phyloP scores from a whole-genome alignment of 345 rosid genomes.

The Arabidopsis suecica region DNA sequence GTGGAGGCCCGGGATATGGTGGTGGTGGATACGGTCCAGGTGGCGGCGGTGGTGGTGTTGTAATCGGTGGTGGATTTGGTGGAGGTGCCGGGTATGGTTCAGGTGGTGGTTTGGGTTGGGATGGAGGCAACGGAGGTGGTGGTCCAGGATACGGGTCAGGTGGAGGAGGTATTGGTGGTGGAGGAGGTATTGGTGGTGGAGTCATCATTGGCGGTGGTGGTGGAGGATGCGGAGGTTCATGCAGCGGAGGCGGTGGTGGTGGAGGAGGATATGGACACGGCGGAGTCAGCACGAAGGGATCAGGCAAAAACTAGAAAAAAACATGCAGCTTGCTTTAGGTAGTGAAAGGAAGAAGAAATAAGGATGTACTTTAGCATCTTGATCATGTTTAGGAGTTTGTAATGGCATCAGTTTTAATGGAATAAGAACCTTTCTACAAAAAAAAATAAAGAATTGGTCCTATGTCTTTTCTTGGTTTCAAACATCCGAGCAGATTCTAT shows the following conservation, averaged over 20 bases:
- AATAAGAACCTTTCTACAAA: constrained; percentile 22
- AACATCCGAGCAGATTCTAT: constrained; percentile 43
- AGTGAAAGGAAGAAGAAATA: constrained; percentile 23
- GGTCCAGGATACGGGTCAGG: constrained; percentile 40
- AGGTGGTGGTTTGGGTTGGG: constrained; percentile 42
- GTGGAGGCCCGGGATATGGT: constrained; percentile 36
- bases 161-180: constrained; percentile 39
- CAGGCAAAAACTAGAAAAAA: constrained; percentile 40
- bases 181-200: constrained; percentile 44
- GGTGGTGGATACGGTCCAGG: constrained; percentile 47
- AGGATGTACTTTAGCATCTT: constrained; percentile 45
- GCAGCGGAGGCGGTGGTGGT: constrained; percentile 34
- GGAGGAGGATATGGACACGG: constrained; percentile 39
- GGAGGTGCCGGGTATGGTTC: constrained; percentile 30
- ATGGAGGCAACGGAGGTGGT: constrained; percentile 38
- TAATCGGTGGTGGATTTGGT: constrained; percentile 41
- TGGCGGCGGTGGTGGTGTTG: constrained; percentile 39
- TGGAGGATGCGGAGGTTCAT: constrained; percentile 41
- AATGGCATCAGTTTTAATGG: constrained; percentile 31
- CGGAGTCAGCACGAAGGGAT: constrained; percentile 26
- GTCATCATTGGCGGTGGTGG: constrained; percentile 38
- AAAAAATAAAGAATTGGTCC: neutral
- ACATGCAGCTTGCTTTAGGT: constrained; percentile 19
- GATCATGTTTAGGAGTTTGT: constrained; percentile 38
- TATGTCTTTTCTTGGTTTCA: constrained; percentile 16